Evolutionary conservation across 306 rosid genomes (phyloP), one percentile per base, ranked within the genome.

Genomic region (Urtica urens): DNA sequence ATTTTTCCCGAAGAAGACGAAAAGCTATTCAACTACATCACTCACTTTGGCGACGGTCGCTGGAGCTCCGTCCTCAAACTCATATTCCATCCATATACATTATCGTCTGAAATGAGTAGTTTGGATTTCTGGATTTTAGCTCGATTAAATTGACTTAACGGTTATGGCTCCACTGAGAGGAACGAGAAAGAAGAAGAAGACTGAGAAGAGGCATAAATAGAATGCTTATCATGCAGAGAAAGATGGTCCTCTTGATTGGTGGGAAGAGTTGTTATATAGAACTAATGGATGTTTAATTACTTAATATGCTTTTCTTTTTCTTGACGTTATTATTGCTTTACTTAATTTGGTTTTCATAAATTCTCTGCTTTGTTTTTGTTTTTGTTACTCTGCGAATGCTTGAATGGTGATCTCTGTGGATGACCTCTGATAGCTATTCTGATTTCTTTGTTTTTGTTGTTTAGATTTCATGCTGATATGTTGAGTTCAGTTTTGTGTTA

Each of bases 1-100:
- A n/a, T n/a, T n/a, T 87, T 94, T 9, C 96, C 94, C 21, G 96
- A 87, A 60, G 96, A 86, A 74, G 96, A 86, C 61, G 93, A 86
- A 63, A 86, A 86, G 51, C 90, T 86, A 12, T 87, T 70, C 80
- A 87, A 87, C 58, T 69, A 87, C 76, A 82, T 87, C 46, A 77
- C 94, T 5, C 64, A 68, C 41, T 87, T 82, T 19, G 96, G 96
- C 15, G 90, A 82, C 64, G 96, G 96, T 6, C 82, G 96, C 72
- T 87, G 96, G 96, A 87, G 96, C 51, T 87, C 96, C 0, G 96
- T 87, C 39, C 96, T 94, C 0, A 87, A 87, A 68, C 87, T 70
- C 43, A 17, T 3, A 45, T 35, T n/a, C 13, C 16, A 9, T 62
- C 12, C 18, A 30, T 31, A 20, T 5, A 22, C n/a, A 23, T n/a